A percentile compares a stretch with the other conserved stretches of the same genome.
phyloP scores from a whole-genome alignment of 2,329 filamentous ascomycete species.

The Ophiostoma himal-ulmi region DNA sequence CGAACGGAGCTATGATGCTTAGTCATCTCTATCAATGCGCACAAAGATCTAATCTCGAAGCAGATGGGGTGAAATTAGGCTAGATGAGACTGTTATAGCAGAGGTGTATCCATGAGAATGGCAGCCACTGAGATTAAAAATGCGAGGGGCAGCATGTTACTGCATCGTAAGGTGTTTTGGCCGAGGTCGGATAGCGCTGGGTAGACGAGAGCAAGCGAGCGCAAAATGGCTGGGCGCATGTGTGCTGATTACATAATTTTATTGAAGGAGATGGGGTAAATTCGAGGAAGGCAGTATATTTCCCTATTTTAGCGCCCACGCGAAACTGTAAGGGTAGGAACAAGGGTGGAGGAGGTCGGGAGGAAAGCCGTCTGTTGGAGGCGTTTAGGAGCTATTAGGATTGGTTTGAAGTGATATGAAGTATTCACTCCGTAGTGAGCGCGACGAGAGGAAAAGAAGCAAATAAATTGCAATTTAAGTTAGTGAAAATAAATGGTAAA shows the following conservation, averaged over 20 bases:
- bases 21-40: not conserved
- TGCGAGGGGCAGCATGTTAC: no score
- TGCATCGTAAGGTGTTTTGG: not conserved
- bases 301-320: not conserved
- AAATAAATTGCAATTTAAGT: not conserved
- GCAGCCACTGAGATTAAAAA: not conserved
- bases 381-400: not conserved
- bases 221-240: not conserved
- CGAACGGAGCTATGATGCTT: conserved; percentile 2
- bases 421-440: not conserved
- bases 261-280: not conserved
- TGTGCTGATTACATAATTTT: not conserved
- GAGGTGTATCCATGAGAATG: not conserved
- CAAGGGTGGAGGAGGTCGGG: not conserved
- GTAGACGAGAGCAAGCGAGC: not conserved
- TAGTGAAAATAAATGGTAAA: not conserved
- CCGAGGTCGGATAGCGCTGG: not conserved
- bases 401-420: no score
- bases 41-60: not conserved
- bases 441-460: not conserved
- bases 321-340: not conserved
- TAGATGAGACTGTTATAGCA: not conserved
- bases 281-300: not conserved
- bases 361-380: not conserved
- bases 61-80: not conserved